Evolutionary conservation across 345 rosid species (phyloP), one percentile per base, ranked within the genome.

Genomic region (Noccaea caerulescens): DNA sequence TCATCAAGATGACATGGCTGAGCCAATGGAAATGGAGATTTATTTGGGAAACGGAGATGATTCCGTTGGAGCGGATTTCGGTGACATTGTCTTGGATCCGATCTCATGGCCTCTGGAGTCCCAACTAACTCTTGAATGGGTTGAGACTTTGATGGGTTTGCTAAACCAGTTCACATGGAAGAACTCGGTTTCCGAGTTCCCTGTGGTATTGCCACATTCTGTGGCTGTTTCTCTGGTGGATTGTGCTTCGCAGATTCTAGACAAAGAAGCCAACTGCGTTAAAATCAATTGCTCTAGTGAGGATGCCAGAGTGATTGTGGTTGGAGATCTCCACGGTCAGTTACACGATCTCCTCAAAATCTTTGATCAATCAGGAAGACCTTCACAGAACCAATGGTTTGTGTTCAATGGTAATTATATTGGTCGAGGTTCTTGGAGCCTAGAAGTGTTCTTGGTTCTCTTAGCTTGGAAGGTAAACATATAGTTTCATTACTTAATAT

Each of bases 381-480:
- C 86, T 36, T 78, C 84, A 43, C 72, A 73, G 33, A 62, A 68
- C 30, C 63, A 73, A 52, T 39, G 45, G 13, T 78, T 80, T 51
- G 76, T 83, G 36, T 80, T 79, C 70, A 80, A 66, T 6, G 86
- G 83, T 63, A 79, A 79, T 42, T 81, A 79, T 64, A 69, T 81
- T 51, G 82, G 77, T 68, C 75, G 73, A 39, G 80, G 84, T 38
- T 64, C 80, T 8, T 83, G 83, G 78, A 73, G 84, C 67, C 44
- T 81, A 41, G 84, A 83, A 66, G 79, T 79, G 50, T 67, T 83
- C 68, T 66, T 79, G 68, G 69, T 77, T 46, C 77, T 83, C 64
- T 68, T 83, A 81, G 86, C 84, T 33, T 81, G 81, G 84, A 81
- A 83, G 86, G 86, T 83, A 83, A 66, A 18, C 33, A 32, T 10